Base-by-base conservation (phyloP, 352 stramenopile genomes). In the Phytophthora pini region DNA sequence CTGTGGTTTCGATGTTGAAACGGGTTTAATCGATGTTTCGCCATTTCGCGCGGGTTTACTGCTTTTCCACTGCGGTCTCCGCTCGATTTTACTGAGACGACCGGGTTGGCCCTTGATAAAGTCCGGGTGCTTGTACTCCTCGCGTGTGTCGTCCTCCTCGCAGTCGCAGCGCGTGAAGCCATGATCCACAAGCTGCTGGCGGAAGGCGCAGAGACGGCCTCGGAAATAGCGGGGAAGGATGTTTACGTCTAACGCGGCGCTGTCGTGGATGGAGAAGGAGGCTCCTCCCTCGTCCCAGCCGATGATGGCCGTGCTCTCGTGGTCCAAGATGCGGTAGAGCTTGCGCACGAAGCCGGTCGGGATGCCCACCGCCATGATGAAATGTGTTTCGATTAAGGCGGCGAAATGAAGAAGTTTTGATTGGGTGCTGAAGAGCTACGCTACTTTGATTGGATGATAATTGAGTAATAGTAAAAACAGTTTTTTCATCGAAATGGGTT, bases 241-340 rank as follows among this genome's bases (percentile, higher is more conserved):
- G 8, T 60, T 46, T 26, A 74, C 78, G 47, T 90, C 84, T n/a
- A 93, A 75, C 39, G 70, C 48, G 8, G 84, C 72, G 47, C 65
- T 74, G 69, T 93, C 82, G 45, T 83, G 76, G 56, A 93, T 82
- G 27, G 79, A 89, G 68, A 93, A 93, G 60, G 77, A 89, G n/a
- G 40, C 52, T 7, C 82, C 82, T 29, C 57, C 51, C 9, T 55
- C 51, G 61, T 89, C 82, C 84, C 84, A 93, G 32, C 49, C 44
- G 56, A 93, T 79, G 63, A 93, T 80, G 31, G 66, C 54, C 53
- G 74, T 67, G 61, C 72, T 87, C 65, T 92, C 82, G 47, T 89
- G 77, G 68, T 93, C 82, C 44, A 93, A 63, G 67, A 93, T 90
- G 64, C 79, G 80, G 72, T 93, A 93, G 20, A 93, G 81, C 66